Conservation (phyloP, 2,329 filamentous ascomycete species). For the Magnaporthiopsis poae region DNA sequence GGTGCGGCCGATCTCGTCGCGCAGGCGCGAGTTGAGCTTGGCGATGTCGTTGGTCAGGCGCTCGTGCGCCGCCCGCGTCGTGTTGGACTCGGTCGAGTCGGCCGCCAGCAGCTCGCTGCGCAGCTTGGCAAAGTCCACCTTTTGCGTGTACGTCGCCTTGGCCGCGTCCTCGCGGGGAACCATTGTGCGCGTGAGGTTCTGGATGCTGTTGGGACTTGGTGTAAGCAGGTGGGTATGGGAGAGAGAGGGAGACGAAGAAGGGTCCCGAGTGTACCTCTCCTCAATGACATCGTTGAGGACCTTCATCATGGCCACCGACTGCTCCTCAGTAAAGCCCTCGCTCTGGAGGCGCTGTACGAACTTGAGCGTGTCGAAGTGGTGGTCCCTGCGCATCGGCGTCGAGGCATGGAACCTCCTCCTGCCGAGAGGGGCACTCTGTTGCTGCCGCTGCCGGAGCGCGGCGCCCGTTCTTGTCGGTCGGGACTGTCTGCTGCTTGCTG, state of each 20-base stretch:
- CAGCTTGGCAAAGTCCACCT: slow-evolving; percentile 95
- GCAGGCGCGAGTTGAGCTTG: slow-evolving; percentile 77
- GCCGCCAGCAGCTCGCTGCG: slow-evolving; percentile 86
- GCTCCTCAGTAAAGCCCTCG: slow-evolving; percentile 91
- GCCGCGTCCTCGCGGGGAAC: slow-evolving; percentile 88
- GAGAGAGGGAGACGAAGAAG: background rate
- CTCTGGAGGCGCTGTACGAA: slow-evolving; percentile 83
- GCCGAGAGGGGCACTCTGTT: background rate
- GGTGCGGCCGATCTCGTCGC: slow-evolving; percentile 88
- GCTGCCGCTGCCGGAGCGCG: background rate
- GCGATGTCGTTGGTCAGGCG: slow-evolving; percentile 87
- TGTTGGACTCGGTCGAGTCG: slow-evolving; percentile 80
- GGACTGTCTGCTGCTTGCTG: slow-evolving; percentile 8
- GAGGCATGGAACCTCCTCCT: slow-evolving; percentile 55
- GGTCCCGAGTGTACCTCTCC: slow-evolving; percentile 53
- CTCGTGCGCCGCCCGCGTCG: slow-evolving; percentile 84
- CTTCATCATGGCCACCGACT: slow-evolving; percentile 97
- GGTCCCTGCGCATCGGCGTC: slow-evolving; percentile 54
- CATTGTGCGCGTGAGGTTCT: slow-evolving; percentile 96
- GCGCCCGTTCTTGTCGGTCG: background rate
- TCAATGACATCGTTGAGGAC: slow-evolving; percentile 94
- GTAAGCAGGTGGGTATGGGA: slow-evolving; percentile 7
- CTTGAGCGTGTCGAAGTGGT: slow-evolving; percentile 97
- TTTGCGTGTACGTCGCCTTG: slow-evolving; percentile 71
- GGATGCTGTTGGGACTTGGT: slow-evolving; percentile 52